Base-by-base conservation (phyloP, 306 rosid genomes). In the Cicer yamashitae region DNA sequence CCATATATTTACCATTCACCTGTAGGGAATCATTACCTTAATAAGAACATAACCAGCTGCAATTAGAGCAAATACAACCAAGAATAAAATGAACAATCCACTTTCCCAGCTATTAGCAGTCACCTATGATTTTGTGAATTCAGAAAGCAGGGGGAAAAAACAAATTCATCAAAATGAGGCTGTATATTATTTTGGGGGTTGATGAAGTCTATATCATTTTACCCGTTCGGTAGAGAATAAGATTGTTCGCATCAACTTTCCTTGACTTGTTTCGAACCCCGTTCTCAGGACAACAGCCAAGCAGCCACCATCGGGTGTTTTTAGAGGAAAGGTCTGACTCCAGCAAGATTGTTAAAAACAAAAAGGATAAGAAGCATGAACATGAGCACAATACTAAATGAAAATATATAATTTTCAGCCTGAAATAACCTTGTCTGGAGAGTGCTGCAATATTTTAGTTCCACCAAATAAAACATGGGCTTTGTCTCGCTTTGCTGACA, bases 71-170 rank as follows among this genome's bases (percentile, higher is more conserved):
- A 96, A 96, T 74, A 96, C 84, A 67, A 92, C 98, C 88, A 96
- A 81, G 88, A 96, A 96, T 61, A 90, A 72, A 77, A 96, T 96
- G 86, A 96, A 96, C 71, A 96, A 78, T 77, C 98, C 98, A 88
- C 99, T 96, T 90, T 96, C 99, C 99, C 99, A 96, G 86, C 99
- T 96, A 90, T 92, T 96, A 70, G 99, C 99, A 74, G 99, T 96
- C 73, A 96, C 99, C 99, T 96, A 78, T 8, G 45, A 54, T 34
- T 34, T 70, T 30, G 61, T 17, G 48, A 74, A 52, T 22, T 40
- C 65, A 80, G 7, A 79, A 71, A 74, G 41, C 45, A 76, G 67
- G 53, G 17, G 10, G 68, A 51, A 39, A 40, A 56, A 53, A 40
- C 38, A 72, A 59, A 50, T 20, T 64, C 66, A 65, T 46, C 25